Base-by-base conservation (phyloP, 148 eudicot species). In the Chenopodium berlandieri region DNA sequence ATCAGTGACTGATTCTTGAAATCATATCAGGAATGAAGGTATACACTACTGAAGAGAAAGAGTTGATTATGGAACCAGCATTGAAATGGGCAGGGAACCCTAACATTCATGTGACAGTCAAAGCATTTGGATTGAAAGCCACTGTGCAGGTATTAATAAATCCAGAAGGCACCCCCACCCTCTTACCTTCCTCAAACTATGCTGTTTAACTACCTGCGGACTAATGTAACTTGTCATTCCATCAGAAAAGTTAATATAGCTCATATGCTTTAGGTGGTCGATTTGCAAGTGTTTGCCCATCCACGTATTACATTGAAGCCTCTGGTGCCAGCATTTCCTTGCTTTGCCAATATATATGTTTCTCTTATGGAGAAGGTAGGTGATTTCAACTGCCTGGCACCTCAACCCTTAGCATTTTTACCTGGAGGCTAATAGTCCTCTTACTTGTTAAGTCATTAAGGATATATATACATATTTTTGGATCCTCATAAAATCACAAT, bases 261-360 rank as follows among this genome's bases (percentile, higher is more conserved):
- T 32, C 72, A 46, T 48, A 75, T 75, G 73, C 77, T 89, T 90
- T 88, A 95, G 98, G 96, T 95, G 83, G 84, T 95, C 50, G 98
- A 95, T 83, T 89, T 95, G 85, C 98, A 95, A 89, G 97, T 95
- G 80, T 95, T 92, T 90, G 98, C 98, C 81, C 86, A 85, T 85
- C 98, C 98, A 63, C 96, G 98, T 56, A 90, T 95, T 83, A 95
- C 97, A 63, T 84, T 95, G 84, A 95, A 95, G 93, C 98, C 98
- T 19, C 78, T 95, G 86, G 98, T 95, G 85, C 98, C 98, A 37
- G 88, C 85, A 82, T 95, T 95, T 84, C 98, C 98, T 71, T 95
- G 98, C 82, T 95, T 95, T 78, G 94, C 94, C 62, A 93, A 90
- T 52, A 93, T 95, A 86, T 79, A 78, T 66, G 97, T 95, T 34